Percentiles rank a stretch among this genome's conserved stretches.
phyloP scores from a whole-genome alignment of 441 rosid genomes.

The Macaranga tanarius region DNA sequence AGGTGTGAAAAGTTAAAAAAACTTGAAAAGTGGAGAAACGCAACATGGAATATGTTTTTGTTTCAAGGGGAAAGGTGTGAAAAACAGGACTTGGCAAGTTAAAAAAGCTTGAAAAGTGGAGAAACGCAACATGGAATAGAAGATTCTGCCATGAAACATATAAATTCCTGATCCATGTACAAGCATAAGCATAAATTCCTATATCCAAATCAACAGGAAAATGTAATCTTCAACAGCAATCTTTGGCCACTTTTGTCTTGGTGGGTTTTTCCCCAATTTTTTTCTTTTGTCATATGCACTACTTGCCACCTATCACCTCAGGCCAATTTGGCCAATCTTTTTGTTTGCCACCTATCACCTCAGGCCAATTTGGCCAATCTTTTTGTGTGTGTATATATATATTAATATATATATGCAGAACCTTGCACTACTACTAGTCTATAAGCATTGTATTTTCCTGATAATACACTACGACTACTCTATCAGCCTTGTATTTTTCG shows the following conservation, averaged over 20 bases:
- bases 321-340: neutral
- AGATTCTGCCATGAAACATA: neutral
- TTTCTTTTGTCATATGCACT: neutral
- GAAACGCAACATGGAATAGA: neutral
- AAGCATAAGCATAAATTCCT: conserved; percentile 1
- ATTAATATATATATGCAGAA: conserved; percentile 1
- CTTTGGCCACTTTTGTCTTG: neutral
- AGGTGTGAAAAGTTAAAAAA: no score
- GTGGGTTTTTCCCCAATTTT: neutral
- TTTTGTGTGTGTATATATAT: no score
- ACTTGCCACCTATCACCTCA: neutral
- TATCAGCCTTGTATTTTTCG: neutral
- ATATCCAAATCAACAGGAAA: neutral
- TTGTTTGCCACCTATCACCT: neutral
- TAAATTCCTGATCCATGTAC: neutral
- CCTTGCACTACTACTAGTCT: neutral
- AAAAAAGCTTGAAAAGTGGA: neutral
- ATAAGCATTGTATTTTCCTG: neutral
- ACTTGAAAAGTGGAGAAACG: neutral
- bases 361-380: neutral
- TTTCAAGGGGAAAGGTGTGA: no score
- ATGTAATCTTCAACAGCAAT: neutral
- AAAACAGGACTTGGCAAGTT: no score
- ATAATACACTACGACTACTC: no score
- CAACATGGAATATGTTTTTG: neutral